A percentile compares a stretch with the other conserved stretches of the same genome.
phyloP scores from a whole-genome alignment of 2,329 filamentous ascomycete species.

The Exophiala mesophila region DNA sequence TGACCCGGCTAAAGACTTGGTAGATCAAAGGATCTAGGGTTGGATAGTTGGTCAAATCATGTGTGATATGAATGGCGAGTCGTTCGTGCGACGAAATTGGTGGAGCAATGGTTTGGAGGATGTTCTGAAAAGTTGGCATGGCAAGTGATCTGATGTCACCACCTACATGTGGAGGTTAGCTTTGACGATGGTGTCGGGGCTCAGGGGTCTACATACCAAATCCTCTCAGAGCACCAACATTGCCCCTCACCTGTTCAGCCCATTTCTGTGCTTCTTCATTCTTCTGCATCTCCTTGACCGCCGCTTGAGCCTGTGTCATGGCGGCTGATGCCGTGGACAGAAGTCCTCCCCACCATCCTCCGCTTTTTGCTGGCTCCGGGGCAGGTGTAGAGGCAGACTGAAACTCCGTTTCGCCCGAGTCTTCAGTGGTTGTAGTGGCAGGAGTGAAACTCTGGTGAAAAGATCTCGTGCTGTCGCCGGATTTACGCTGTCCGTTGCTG shows the following conservation, averaged over 20 bases:
- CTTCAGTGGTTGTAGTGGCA: slow-evolving; percentile 54
- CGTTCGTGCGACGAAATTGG: slow-evolving; percentile 96
- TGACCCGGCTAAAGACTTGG: slow-evolving; percentile 85
- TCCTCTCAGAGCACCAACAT: slow-evolving; percentile 71
- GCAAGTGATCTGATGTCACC: slow-evolving; percentile 82
- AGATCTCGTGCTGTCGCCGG: slow-evolving; percentile 68
- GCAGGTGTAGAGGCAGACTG: slow-evolving; percentile 54
- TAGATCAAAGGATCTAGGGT: slow-evolving; percentile 91
- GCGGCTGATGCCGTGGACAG: slow-evolving; percentile 69
- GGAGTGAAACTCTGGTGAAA: slow-evolving; percentile 69
- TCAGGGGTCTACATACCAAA: slow-evolving; percentile 56
- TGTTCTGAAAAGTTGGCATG: slow-evolving; percentile 88
- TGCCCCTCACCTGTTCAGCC: slow-evolving; percentile 89
- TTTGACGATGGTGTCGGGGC: not conserved
- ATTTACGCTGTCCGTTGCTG: slow-evolving; percentile 55
- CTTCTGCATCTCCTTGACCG: slow-evolving; percentile 90
- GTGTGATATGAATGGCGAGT: slow-evolving; percentile 93
- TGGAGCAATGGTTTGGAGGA: slow-evolving; percentile 90
- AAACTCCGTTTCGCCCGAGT: slow-evolving; percentile 40
- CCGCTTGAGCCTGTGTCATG: slow-evolving; percentile 85
- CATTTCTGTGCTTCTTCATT: slow-evolving; percentile 96
- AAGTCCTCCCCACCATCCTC: slow-evolving; percentile 84
- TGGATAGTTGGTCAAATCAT: slow-evolving; percentile 91
- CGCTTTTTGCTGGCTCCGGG: slow-evolving; percentile 46
- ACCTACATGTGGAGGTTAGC: slow-evolving; percentile 48